Evolutionary conservation across 306 rosid species (phyloP), one percentile per base, ranked within the genome.

Genomic region (Quercus parvula): DNA sequence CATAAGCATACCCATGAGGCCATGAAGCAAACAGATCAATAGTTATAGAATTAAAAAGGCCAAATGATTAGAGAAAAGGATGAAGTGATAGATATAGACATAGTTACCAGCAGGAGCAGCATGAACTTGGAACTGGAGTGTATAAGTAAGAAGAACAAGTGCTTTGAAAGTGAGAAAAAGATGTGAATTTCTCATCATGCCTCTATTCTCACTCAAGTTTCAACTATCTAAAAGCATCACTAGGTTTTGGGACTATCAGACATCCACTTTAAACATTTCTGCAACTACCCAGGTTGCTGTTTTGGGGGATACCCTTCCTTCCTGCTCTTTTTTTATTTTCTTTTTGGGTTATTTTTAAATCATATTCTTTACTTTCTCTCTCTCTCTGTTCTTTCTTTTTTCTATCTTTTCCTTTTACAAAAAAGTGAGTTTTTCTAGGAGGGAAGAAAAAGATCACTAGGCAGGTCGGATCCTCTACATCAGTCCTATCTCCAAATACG

Each of bases 91-190:
- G 4, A 1, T 49, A 13, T 38, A 38, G 46, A 7, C 14, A 73
- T 31, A 11, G n/a, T 75, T 75, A 95, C 99, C 99, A 30, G 99
- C 86, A 71, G 98, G 97, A 84, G 96, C 96, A 70, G 98, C 94
- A 46, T 84, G 86, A 74, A 92, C 89, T 84, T 87, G 91, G 78
- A 84, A 81, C 18, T 67, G 90, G 44, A 90, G 89, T 70, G 86
- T 68, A 81, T 28, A 87, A 85, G 81, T 15, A 58, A 79, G 27
- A 56, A 83, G 27, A 56, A 83, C 62, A 63, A 87, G 84, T 20
- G 82, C 67, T 76, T 84, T 7, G 63, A 85, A 67, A 55, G 88
- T 27, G 72, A 81, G 78, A 15, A 85, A 63, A 56, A 84, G 79
- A 75, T 78, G 27, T 70, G 88, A 76, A 75, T 75, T 90, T 83